Evolutionary conservation across 306 rosid genomes (phyloP).

Genomic region (Prunus persica): DNA sequence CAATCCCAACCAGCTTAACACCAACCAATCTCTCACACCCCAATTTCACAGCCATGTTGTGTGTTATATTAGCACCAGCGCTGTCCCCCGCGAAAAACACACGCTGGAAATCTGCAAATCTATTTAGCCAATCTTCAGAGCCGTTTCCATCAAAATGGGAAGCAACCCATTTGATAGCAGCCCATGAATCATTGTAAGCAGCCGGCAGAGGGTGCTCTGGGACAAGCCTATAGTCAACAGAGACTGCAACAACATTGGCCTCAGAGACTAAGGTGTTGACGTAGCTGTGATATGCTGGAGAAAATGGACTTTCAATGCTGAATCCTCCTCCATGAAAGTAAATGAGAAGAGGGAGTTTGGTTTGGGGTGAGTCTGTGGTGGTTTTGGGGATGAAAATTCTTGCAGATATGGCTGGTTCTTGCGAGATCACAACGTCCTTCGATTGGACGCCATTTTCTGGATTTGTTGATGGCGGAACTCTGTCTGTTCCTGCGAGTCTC

Average conservation of each 20-base stretch:
- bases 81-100: neutral
- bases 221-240: constrained; percentile 20
- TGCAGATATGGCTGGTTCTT: no score
- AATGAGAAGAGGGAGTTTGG: no score
- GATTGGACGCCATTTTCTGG: constrained; percentile 15
- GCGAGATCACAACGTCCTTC: constrained; percentile 15
- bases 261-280: no score
- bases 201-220: constrained; percentile 24
- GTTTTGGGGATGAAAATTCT: no score
- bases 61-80: constrained; percentile 14
- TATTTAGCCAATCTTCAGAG: no score
- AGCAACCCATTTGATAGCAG: neutral
- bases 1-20: constrained; percentile 34
- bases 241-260: constrained; percentile 2
- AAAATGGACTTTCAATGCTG: no score
- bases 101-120: no score
- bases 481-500: neutral
- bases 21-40: neutral
- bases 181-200: constrained; percentile 31
- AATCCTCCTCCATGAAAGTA: no score
- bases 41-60: neutral
- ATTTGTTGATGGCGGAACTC: constrained; percentile 19
- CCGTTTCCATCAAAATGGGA: no score
- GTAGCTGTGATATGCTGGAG: no score
- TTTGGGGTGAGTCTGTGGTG: no score